A percentile compares a stretch with the other conserved stretches of the same genome.
These are phyloP conservation scores for Phialophora macrospora DNA, from an alignment of 2,329 filamentous ascomycete genomes.

Conservation along the genomic window DNA sequence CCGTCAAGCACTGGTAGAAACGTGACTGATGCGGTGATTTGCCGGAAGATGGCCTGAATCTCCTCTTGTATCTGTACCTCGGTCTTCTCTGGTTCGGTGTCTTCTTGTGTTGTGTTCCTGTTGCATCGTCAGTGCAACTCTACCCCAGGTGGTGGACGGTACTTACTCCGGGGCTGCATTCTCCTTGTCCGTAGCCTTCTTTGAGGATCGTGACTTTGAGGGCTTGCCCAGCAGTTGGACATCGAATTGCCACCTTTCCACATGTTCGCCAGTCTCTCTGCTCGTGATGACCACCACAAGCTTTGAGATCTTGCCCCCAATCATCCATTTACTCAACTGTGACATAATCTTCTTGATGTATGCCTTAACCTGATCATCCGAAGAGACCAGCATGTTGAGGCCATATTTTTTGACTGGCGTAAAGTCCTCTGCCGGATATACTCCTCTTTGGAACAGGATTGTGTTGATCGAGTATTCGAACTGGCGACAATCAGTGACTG, in stretches of 20 bases:
- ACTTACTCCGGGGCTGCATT: constrained; percentile 65
- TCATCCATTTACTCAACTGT: constrained; percentile 97
- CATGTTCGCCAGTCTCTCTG: constrained; percentile 94
- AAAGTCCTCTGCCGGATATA: constrained; percentile 94
- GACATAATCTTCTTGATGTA: constrained; percentile 99
- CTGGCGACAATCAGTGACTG: constrained; percentile 42
- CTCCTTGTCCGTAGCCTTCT: constrained; percentile 67
- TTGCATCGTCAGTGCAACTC: constrained; percentile 17
- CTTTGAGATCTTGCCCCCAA: constrained; percentile 94
- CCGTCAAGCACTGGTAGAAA: constrained; percentile 93
- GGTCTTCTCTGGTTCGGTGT: constrained; percentile 69
- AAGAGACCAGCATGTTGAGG: constrained; percentile 94
- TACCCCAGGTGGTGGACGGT: background rate
- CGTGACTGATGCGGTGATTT: constrained; percentile 96
- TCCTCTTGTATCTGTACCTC: constrained; percentile 93
- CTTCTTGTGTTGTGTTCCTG: constrained; percentile 42
- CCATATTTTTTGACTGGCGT: constrained; percentile 99
- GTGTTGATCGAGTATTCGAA: constrained; percentile 99
- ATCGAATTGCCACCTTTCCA: constrained; percentile 98
- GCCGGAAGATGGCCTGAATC: constrained; percentile 94
- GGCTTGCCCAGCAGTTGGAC: constrained; percentile 67
- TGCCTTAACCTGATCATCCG: constrained; percentile 96
- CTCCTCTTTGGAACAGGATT: constrained; percentile 87
- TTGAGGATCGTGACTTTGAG: constrained; percentile 56
- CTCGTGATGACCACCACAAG: constrained; percentile 95